A percentile compares a stretch with the other conserved stretches of the same genome.
Conservation (phyloP, 1,284 basidiomycete genomes). For the Marasmius tenuissimus region DNA sequence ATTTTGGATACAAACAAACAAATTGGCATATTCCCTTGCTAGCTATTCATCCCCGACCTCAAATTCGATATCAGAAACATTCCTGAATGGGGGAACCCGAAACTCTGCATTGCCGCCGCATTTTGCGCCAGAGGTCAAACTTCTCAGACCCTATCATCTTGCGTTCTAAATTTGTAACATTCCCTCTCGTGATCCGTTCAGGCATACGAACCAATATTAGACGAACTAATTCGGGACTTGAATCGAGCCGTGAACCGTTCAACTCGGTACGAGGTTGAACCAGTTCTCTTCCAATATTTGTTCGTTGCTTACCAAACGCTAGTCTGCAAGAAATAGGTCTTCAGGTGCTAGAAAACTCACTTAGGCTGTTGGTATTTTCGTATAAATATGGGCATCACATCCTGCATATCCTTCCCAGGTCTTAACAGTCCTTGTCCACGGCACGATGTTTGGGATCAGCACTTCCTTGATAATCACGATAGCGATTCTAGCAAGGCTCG, state of each 20-base stretch:
- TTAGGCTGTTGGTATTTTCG: neutral
- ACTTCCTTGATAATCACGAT: slow-evolving; percentile 4
- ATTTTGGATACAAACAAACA: slow-evolving; percentile 56
- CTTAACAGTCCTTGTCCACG: too few relatives aligned
- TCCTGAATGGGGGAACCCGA: too few relatives aligned
- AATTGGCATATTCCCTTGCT: slow-evolving; percentile 59
- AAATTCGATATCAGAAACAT: too few relatives aligned
- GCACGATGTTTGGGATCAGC: neutral
- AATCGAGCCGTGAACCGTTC: neutral
- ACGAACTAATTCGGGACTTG: too few relatives aligned
- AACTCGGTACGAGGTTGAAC: neutral
- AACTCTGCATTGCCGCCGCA: too few relatives aligned
- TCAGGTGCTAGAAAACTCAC: neutral
- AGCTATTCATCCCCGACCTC: slow-evolving; percentile 14
- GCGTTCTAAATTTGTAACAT: neutral
- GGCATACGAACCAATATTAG: neutral
- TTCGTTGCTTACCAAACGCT: neutral
- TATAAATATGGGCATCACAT: neutral
- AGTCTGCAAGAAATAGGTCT: neutral
- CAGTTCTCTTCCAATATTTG: neutral
- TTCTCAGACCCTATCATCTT: too few relatives aligned
- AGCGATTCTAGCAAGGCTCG: slow-evolving; percentile 1
- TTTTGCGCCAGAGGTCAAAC: too few relatives aligned
- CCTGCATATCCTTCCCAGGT: too few relatives aligned
- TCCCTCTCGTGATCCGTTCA: neutral